Base-by-base conservation (phyloP, 2,329 filamentous ascomycete genomes). In the Decorospora gaudefroyi region DNA sequence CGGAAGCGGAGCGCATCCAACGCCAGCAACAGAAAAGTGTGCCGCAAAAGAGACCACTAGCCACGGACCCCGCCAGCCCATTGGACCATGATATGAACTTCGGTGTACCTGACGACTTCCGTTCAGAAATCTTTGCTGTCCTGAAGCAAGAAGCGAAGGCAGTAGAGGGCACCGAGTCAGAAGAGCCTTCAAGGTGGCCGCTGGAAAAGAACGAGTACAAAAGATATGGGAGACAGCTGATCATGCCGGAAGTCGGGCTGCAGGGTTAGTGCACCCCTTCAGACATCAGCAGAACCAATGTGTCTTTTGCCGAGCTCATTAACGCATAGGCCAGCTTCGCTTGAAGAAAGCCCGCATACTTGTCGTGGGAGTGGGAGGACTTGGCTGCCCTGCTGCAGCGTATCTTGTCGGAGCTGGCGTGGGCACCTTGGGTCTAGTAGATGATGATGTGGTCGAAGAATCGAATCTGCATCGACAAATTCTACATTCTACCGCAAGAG, bases 391-490 rank as follows among this genome's bases (percentile, higher is more conserved):
- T 8, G 90, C 93, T 9, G 88, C 91, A 0, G 81, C 88, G n/a
- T 99, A 99, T 65, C 81, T 99, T 1, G 89, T 90, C 7, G 92
- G 90, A 15, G 88, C 93, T 1, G 93, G 93, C 0, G 80, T 96
- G 1, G 90, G 91, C 6, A 87, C 79, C 0, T 71, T 99, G 12
- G 91, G 92, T 0, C 75, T 99, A 6, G 82, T 93, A 16, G 93
- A 99, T 65, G 90, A 87, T 3, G 93, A 99, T 70, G 77, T 77
- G 0, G 92, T 99, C 19, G 93, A 97, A 66, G 74, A 79, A 11
- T 96, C 90, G 18, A 99, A 99, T 65, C 77, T 99, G 10, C 93
- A 97, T 74, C 85, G 93, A 0, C 93, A 99, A 72, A 83, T 97
- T 36, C 80, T 90, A 21, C 92, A 99, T 67, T 79, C 79, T 2